Conservation (phyloP, 192 early-diverging fungal genomes). For the Lobosporangium transversale region DNA sequence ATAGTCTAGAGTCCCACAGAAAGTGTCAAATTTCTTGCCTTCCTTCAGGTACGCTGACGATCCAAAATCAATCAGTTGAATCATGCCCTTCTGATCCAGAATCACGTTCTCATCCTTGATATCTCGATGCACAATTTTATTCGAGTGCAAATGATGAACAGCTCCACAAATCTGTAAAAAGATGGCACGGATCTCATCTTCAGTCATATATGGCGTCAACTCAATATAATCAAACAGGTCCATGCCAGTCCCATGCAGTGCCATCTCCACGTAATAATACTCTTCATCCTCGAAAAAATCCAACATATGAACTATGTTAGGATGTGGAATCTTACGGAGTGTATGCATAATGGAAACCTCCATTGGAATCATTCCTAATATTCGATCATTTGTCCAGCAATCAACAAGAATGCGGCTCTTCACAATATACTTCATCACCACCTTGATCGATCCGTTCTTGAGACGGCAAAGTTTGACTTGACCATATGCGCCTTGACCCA, state of each 20-base stretch:
- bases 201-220: slow-evolving; percentile 62
- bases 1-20: slow-evolving; percentile 81
- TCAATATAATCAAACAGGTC: slow-evolving; percentile 81
- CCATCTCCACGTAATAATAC: slow-evolving; percentile 77
- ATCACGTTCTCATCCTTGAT: slow-evolving; percentile 95
- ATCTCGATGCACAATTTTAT: slow-evolving; percentile 81
- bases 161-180: slow-evolving; percentile 68
- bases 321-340: slow-evolving; percentile 62
- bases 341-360: slow-evolving; percentile 82
- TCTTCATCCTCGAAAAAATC: slow-evolving; percentile 82
- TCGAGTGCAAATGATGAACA: slow-evolving; percentile 67
- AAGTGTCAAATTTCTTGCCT: slow-evolving; percentile 69
- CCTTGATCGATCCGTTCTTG: slow-evolving; percentile 56
- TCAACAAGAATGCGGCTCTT: slow-evolving; percentile 73
- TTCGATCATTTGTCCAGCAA: slow-evolving; percentile 74
- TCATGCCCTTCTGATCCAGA: slow-evolving; percentile 62
- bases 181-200: slow-evolving; percentile 63
- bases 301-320: slow-evolving; percentile 65
- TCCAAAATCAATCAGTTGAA: slow-evolving; percentile 89
- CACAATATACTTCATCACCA: slow-evolving; percentile 79
- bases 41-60: slow-evolving; percentile 68
- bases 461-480: slow-evolving; percentile 69
- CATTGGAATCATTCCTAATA: slow-evolving; percentile 73
- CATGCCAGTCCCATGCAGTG: slow-evolving; percentile 63
- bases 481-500: slow-evolving; percentile 82